Evolutionary conservation across 2,329 filamentous ascomycete genomes (phyloP).

Genomic region (Fonsecaea nubica): DNA sequence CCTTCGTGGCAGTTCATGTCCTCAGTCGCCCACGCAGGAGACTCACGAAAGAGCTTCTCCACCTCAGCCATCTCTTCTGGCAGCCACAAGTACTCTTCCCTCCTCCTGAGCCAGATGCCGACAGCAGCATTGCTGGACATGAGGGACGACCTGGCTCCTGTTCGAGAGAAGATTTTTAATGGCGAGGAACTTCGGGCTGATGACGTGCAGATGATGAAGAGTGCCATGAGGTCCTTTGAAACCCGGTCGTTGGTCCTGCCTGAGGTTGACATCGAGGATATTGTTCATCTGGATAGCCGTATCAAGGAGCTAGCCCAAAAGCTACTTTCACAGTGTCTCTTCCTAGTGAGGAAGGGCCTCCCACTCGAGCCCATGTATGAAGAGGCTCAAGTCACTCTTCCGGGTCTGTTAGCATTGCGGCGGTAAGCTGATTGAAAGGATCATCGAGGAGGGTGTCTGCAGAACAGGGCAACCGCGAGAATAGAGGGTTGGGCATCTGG

Average conservation of each 20-base stretch:
- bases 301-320: neutral
- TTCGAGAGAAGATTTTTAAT: conserved; percentile 6
- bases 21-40: neutral
- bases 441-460: neutral
- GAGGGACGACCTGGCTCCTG: conserved; percentile 2
- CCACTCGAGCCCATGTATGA: conserved; percentile 21
- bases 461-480: too few relatives aligned
- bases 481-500: too few relatives aligned
- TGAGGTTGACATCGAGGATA: conserved; percentile 1
- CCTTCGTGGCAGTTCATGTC: conserved; percentile 20
- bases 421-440: neutral
- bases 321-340: conserved; percentile 9
- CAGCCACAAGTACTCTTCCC: conserved; percentile 9
- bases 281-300: neutral
- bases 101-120: conserved; percentile 13
- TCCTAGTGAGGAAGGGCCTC: conserved; percentile 13
- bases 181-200: neutral
- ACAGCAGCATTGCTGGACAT: neutral
- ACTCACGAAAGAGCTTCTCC: neutral
- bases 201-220: conserved; percentile 6
- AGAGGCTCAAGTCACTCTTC: conserved; percentile 17
- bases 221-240: conserved; percentile 6
- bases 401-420: conserved; percentile 13
- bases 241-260: conserved; percentile 13
- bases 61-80: neutral